Conservation (phyloP, 2,329 filamentous ascomycete species). For the Didymella exigua region DNA sequence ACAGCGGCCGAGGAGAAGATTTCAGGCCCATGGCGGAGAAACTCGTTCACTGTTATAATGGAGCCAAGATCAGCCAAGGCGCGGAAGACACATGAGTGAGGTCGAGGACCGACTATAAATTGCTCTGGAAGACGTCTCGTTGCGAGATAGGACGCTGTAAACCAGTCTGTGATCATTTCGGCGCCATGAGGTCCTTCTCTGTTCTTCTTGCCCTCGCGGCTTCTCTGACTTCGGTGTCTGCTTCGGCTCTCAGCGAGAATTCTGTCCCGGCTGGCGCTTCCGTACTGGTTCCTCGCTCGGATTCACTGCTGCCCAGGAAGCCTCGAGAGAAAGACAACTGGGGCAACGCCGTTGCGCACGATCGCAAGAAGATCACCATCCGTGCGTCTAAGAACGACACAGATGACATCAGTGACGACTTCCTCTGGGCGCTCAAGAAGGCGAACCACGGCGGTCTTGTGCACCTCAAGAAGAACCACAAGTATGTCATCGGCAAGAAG, state of each 20-base stretch:
- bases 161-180: background rate
- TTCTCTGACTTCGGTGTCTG: slow-evolving; percentile 21
- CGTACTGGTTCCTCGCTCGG: slow-evolving; percentile 4
- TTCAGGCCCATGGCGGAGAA: slow-evolving; percentile 18
- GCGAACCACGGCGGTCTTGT: slow-evolving; percentile 66
- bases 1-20: background rate
- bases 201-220: slow-evolving; percentile 22
- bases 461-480: slow-evolving; percentile 59
- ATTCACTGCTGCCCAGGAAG: slow-evolving; percentile 16
- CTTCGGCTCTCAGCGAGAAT: slow-evolving; percentile 16
- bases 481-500: slow-evolving; percentile 64
- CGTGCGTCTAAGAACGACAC: slow-evolving; percentile 59
- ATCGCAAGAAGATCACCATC: slow-evolving; percentile 58
- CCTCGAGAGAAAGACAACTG: slow-evolving; percentile 35
- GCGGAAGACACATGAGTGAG: background rate
- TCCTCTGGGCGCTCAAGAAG: slow-evolving; percentile 59
- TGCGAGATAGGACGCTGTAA: background rate
- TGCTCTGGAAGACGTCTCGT: background rate
- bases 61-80: slow-evolving; percentile 4
- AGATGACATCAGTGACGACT: slow-evolving; percentile 63
- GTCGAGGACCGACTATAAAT: background rate
- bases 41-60: slow-evolving; percentile 9
- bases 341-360: slow-evolving; percentile 37
- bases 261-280: slow-evolving; percentile 26
- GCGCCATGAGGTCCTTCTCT: slow-evolving; percentile 28